A percentile compares a stretch with the other conserved stretches of the same genome.
phyloP scores from a whole-genome alignment of 306 rosid species.

The Quercus aquifolioides region DNA sequence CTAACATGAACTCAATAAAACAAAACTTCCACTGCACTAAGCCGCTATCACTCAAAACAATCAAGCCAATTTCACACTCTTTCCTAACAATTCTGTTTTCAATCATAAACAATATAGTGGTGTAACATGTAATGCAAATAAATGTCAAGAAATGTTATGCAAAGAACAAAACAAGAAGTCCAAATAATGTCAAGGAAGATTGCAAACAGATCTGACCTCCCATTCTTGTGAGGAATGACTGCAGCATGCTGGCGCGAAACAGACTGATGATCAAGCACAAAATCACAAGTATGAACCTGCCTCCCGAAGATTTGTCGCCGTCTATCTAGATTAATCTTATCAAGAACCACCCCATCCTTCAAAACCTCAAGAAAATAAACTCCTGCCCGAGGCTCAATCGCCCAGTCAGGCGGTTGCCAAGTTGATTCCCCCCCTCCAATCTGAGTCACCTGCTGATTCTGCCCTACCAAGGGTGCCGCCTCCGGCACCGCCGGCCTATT shows the following conservation, averaged over 20 bases:
- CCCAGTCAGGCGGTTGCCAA: constrained; percentile 99
- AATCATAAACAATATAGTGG: not conserved
- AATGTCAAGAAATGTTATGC: not conserved
- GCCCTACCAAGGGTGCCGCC: constrained; percentile 67
- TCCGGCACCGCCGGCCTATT: constrained; percentile 44
- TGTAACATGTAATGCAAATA: not conserved
- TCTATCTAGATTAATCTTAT: constrained; percentile 65
- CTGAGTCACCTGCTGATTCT: constrained; percentile 62
- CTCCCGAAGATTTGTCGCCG: constrained; percentile 82
- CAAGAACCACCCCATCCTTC: constrained; percentile 83
- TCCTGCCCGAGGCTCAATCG: constrained; percentile 85
- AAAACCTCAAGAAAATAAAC: constrained; percentile 81
- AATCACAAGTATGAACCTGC: constrained; percentile 77
- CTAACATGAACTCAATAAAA: not conserved
- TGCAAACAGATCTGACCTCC: constrained; percentile 57
- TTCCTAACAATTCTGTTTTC: not conserved
- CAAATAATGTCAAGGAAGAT: constrained; percentile 15
- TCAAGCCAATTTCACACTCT: not conserved
- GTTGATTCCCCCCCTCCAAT: constrained; percentile 84
- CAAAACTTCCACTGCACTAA: not conserved
- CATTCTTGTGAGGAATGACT: constrained; percentile 91
- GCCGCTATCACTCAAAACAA: not conserved
- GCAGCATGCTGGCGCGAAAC: constrained; percentile 99
- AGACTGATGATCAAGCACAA: constrained; percentile 93
- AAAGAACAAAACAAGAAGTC: not conserved